A percentile compares a stretch with the other conserved stretches of the same genome.
These are phyloP conservation scores for Phytopythium sindhum DNA, from an alignment of 352 stramenopile genomes.

Conservation along the genomic window DNA sequence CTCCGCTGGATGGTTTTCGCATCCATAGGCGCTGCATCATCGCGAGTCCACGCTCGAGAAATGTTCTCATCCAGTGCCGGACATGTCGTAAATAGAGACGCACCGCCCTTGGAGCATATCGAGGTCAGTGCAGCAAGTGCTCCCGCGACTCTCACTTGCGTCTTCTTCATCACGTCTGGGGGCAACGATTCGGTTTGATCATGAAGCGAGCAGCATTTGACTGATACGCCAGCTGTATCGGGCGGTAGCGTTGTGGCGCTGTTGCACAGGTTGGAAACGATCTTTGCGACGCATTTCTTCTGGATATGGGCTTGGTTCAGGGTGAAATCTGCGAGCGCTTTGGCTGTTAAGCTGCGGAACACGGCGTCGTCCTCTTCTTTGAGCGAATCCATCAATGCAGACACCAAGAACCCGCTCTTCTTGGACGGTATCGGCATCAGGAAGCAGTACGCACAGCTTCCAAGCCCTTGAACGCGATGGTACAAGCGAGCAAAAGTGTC, in stretches of 20 bases:
- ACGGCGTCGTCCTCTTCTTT: conserved; percentile 52
- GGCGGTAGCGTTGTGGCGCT: conserved; percentile 23
- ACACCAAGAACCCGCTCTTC: conserved; percentile 76
- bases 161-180: conserved; percentile 27
- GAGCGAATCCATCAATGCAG: conserved; percentile 74
- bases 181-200: conserved; percentile 4
- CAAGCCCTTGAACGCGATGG: conserved; percentile 58
- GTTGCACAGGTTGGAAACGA: conserved; percentile 76
- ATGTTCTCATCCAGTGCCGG: conserved; percentile 31
- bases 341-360: conserved; percentile 44
- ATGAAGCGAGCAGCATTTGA: conserved; percentile 4
- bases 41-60: conserved; percentile 27
- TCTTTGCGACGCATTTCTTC: conserved; percentile 72
- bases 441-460: conserved; percentile 51
- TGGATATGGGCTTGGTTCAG: conserved; percentile 43
- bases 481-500: conserved; percentile 46
- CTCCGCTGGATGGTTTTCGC: conserved; percentile 44
- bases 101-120: conserved; percentile 33
- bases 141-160: conserved; percentile 33
- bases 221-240: not conserved
- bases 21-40: conserved; percentile 7
- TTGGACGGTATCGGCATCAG: conserved; percentile 56
- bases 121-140: conserved; percentile 35
- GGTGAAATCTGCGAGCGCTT: conserved; percentile 56
- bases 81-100: conserved; percentile 32